These are phyloP conservation scores for Phytophthora ohioensis DNA, from an alignment of 352 stramenopile species.

Conservation along the genomic window DNA sequence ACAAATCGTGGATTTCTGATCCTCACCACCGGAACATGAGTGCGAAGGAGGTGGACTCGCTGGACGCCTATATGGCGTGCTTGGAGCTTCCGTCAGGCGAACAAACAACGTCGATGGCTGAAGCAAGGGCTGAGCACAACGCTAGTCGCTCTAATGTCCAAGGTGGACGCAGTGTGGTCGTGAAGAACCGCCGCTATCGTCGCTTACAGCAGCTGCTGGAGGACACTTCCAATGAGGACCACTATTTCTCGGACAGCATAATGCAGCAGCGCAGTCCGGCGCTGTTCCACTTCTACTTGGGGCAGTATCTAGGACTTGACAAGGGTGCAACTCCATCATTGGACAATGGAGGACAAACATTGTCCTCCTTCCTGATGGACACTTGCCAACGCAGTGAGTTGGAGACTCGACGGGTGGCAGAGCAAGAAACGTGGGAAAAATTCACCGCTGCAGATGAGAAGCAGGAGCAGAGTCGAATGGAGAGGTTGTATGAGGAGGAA, in stretches of 20 bases:
- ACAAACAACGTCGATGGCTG: conserved; percentile 11
- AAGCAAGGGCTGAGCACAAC: conserved; percentile 20
- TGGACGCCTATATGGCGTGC: conserved; percentile 86
- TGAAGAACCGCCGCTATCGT: conserved; percentile 80
- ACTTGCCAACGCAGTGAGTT: conserved; percentile 77
- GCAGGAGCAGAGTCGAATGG: conserved; percentile 44
- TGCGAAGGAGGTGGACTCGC: conserved; percentile 57
- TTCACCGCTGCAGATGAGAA: conserved; percentile 52
- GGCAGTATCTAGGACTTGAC: conserved; percentile 60
- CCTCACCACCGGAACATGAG: conserved; percentile 2
- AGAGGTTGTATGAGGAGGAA: conserved; percentile 46
- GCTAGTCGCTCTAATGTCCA: conserved; percentile 4
- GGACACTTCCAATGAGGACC: conserved; percentile 33
- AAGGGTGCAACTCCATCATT: background rate
- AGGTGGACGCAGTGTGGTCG: conserved; percentile 23
- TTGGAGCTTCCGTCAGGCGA: conserved; percentile 43
- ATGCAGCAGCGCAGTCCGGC: conserved; percentile 86
- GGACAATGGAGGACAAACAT: conserved; percentile 19
- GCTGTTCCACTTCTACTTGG: conserved; percentile 87
- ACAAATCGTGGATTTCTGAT: background rate
- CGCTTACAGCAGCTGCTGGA: conserved; percentile 74
- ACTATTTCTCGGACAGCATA: conserved; percentile 82
- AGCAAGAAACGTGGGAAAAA: conserved; percentile 69
- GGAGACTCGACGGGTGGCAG: conserved; percentile 61
- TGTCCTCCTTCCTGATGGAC: conserved; percentile 78